Conservation (phyloP, 257 asterid species). For the Orobanche coerulescens region DNA sequence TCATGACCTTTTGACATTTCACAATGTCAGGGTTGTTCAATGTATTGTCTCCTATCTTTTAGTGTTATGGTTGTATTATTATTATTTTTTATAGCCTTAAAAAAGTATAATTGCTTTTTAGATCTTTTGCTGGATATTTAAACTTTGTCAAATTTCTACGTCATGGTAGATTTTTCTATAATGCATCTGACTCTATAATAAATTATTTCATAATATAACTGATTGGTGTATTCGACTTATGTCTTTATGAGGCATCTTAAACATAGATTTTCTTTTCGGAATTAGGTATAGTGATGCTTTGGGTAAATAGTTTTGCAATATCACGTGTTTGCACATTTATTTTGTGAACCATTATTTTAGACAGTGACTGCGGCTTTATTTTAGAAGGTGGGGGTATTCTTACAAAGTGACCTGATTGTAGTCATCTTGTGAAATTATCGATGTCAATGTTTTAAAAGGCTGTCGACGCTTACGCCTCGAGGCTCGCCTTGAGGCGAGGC, state of each 20-base stretch:
- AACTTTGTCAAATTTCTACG: background rate
- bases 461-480: too few relatives aligned
- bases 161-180: background rate
- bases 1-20: constrained; percentile 68
- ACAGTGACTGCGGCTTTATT: background rate
- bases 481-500: too few relatives aligned
- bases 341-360: background rate
- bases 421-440: too few relatives aligned
- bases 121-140: constrained; percentile 17
- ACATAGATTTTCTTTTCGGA: background rate
- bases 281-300: background rate
- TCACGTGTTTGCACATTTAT: background rate
- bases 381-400: too few relatives aligned
- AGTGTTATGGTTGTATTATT: constrained; percentile 9
- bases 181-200: background rate
- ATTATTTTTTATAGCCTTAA: constrained; percentile 16
- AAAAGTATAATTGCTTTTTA: constrained; percentile 7
- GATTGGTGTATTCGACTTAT: background rate
- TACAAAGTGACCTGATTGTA: too few relatives aligned
- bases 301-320: constrained; percentile 2
- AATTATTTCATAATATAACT: background rate
- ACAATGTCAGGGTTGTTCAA: constrained; percentile 88
- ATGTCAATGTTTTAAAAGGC: too few relatives aligned
- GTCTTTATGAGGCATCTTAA: background rate
- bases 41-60: constrained; percentile 43